Conservation (phyloP, 257 asterid species). For the Jasminum sambac region DNA sequence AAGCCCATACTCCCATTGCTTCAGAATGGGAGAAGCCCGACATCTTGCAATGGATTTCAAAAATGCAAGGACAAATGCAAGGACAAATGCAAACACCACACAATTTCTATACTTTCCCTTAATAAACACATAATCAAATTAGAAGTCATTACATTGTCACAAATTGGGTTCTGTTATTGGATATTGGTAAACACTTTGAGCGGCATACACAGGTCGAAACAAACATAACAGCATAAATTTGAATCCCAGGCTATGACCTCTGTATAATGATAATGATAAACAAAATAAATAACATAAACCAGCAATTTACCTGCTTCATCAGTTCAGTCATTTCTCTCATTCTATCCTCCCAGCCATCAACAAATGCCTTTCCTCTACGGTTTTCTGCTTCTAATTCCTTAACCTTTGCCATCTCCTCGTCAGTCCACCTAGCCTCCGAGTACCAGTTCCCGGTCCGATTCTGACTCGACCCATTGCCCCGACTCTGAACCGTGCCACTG, state of each 20-base stretch:
- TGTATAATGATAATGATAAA: constrained; percentile 5
- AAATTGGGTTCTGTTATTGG: neutral
- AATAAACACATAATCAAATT: neutral
- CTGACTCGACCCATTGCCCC: constrained; percentile 1
- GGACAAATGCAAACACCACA: neutral
- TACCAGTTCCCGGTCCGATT: constrained; percentile 11
- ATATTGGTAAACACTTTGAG: neutral
- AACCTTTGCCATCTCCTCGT: constrained; percentile 38
- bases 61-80: too few relatives aligned
- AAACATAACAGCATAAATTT: neutral
- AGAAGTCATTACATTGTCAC: neutral
- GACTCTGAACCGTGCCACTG: constrained; percentile 9
- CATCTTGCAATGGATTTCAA: too few relatives aligned
- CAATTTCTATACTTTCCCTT: neutral
- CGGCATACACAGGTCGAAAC: neutral
- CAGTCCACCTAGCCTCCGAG: constrained; percentile 51
- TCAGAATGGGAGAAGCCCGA: too few relatives aligned
- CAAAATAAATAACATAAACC: neutral
- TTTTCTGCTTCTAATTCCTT: constrained; percentile 45
- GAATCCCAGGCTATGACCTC: neutral
- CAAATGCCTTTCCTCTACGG: constrained; percentile 43
- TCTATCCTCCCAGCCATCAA: constrained; percentile 57
- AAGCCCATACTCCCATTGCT: too few relatives aligned
- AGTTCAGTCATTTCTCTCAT: constrained; percentile 49
- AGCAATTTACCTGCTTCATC: constrained; percentile 64